phyloP scores from a whole-genome alignment of 2,329 filamentous ascomycete genomes.

The Stagonosporopsis vannaccii region DNA sequence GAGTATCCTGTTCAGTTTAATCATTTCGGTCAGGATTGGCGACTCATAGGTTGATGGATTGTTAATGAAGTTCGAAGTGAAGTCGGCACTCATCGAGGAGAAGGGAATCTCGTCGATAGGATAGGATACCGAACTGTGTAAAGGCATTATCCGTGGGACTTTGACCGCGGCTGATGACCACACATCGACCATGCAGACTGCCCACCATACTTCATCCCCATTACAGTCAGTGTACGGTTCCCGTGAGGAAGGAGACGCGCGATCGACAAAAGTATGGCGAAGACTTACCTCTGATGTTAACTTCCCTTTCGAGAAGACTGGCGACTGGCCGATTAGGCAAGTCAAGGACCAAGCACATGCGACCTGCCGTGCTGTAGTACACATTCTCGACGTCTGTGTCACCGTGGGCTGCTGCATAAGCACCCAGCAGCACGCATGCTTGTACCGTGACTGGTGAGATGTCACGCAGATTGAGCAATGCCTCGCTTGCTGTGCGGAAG shows the following conservation, averaged over 20 bases:
- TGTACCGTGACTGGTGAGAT: conserved; percentile 28
- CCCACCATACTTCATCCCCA: conserved; percentile 25
- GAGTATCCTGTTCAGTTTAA: conserved; percentile 33
- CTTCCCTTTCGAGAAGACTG: conserved; percentile 31
- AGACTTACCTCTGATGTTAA: conserved; percentile 30
- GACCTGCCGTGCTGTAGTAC: conserved; percentile 32
- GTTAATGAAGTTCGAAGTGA: conserved; percentile 18
- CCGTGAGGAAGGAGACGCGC: background rate
- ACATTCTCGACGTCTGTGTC: conserved; percentile 35
- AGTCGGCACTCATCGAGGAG: conserved; percentile 25
- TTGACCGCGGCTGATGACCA: conserved; percentile 35
- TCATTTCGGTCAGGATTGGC: conserved; percentile 36
- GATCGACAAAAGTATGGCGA: background rate
- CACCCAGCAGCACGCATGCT: conserved; percentile 29
- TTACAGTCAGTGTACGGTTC: background rate
- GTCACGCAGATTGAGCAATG: conserved; percentile 29
- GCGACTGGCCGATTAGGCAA: conserved; percentile 28
- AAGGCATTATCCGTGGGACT: conserved; percentile 32
- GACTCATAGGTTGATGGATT: conserved; percentile 21
- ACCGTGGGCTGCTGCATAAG: conserved; percentile 33
- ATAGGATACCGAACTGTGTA: conserved; percentile 26
- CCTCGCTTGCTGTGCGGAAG: conserved; percentile 27
- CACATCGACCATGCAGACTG: conserved; percentile 36
- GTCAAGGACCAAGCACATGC: conserved; percentile 32
- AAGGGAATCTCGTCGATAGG: conserved; percentile 36